Evolutionary conservation across 257 asterid species (phyloP), one percentile per base, ranked within the genome.

Genomic region (Parsonsia alboflavescens): DNA sequence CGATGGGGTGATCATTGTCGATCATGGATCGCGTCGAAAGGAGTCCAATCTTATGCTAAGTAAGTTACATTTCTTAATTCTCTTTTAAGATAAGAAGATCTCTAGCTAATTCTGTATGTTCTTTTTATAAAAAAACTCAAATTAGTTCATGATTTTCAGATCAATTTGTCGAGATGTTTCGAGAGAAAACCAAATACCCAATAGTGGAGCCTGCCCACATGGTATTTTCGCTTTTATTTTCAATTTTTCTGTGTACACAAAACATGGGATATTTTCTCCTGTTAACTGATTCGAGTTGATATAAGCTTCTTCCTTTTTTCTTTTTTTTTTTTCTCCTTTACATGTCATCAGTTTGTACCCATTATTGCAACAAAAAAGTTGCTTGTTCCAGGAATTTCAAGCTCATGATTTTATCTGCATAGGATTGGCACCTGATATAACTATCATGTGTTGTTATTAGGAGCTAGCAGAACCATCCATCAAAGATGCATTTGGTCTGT

Each of bases 131-230:
- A n/a, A n/a, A n/a, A 0, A 2, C 50, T 56, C 42, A 24, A 76
- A 45, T 30, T 56, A 19, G 49, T 69, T 82, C 69, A 6, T 70
- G 42, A 52, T 6, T 21, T 71, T 64, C 96, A 95, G 98, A 88
- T 84, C 91, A 92, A 67, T 95, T 92, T 75, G 99, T 95, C 77
- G 77, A 65, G 52, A 90, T 95, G 96, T 95, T 92, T 80, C 84
- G 85, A 79, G 94, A 85, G 70, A 95, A 84, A 78, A 92, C 89
- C 24, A 88, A 87, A 22, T 90, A 89, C 70, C 88, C 91, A 0
- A 90, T 95, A 4, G 96, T 95, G 79, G 99, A 95, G 89, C 98
- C 97, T 71, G 99, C 99, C 70, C 98, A 95, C 80, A 95, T 95
- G 99, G 99, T 92, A 89, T 50, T 16, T 46, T 59, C 70, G 61